A percentile compares a stretch with the other conserved stretches of the same genome.
These are phyloP conservation scores for Wickerhamiella shivajii DNA, from an alignment of 805 yeast species.

Conservation along the genomic window DNA sequence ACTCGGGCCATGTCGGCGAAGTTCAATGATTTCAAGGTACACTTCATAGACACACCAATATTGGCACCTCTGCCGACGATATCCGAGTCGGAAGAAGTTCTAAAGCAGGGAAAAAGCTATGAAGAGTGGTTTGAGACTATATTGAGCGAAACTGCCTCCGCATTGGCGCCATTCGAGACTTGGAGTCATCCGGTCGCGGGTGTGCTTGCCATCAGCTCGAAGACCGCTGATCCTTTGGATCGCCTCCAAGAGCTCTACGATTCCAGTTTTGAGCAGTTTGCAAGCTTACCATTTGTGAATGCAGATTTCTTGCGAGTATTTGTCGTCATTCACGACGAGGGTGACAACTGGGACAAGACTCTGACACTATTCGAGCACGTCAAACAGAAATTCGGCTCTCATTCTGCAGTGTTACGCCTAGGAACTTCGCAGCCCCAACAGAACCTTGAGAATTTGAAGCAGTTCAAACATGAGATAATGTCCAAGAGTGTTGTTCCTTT, in stretches of 20 bases:
- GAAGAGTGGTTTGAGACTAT: slow-evolving; percentile 3
- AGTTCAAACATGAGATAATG: slow-evolving; percentile 34
- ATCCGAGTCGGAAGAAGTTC: slow-evolving; percentile 9
- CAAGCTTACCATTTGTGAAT: slow-evolving; percentile 50
- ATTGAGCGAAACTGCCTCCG: slow-evolving; percentile 1
- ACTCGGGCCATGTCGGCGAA: slow-evolving; percentile 36
- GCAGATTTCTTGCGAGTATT: slow-evolving; percentile 44
- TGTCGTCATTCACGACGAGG: slow-evolving; percentile 36
- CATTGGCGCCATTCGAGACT: slow-evolving; percentile 34
- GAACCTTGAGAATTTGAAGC: slow-evolving; percentile 29
- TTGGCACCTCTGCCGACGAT: slow-evolving; percentile 6
- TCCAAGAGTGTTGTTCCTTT: slow-evolving; percentile 50
- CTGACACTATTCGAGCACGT: slow-evolving; percentile 28
- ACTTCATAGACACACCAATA: slow-evolving; percentile 26
- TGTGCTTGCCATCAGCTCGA: slow-evolving; percentile 46
- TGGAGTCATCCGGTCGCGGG: slow-evolving; percentile 78
- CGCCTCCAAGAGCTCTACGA: slow-evolving; percentile 39
- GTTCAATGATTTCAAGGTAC: slow-evolving; percentile 37
- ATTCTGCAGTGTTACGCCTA: slow-evolving; percentile 20
- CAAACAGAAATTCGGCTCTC: slow-evolving; percentile 26
- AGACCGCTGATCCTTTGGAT: slow-evolving; percentile 45
- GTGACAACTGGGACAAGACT: slow-evolving; percentile 32
- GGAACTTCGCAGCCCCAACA: slow-evolving; percentile 16
- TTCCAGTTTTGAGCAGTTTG: slow-evolving; percentile 25
- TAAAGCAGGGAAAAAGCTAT: slow-evolving; percentile 3